phyloP scores from a whole-genome alignment of 225 moss, liverwort and hornwort species.

The Pleurozium schreberi region DNA sequence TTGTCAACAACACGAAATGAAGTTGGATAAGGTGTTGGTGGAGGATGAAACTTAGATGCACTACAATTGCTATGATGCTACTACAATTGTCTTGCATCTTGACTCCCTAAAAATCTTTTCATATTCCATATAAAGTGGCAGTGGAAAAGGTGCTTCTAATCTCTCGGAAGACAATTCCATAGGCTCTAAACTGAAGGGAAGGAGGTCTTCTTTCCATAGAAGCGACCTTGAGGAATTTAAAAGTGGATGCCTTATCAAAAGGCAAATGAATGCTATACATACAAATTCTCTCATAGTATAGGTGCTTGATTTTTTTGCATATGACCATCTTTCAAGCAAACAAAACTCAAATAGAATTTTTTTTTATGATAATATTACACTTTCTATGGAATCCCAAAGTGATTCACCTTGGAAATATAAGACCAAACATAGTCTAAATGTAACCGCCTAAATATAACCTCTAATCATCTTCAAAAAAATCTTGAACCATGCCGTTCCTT shows the following conservation, averaged over 20 bases:
- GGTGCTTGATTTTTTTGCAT: neutral
- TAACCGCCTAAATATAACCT: neutral
- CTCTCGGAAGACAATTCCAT: too few species aligned
- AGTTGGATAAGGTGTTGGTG: neutral
- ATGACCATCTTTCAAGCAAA: neutral
- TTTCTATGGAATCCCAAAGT: neutral
- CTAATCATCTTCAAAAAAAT: neutral
- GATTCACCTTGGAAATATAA: too few species aligned
- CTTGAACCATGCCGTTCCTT: too few species aligned
- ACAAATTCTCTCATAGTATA: neutral
- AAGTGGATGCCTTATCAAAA: neutral
- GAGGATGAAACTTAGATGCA: neutral
- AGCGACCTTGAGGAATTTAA: neutral
- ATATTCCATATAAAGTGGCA: neutral
- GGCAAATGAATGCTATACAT: accelerated
- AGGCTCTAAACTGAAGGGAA: accelerated
- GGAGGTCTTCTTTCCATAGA: neutral
- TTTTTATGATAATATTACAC: neutral
- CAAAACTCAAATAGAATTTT: neutral
- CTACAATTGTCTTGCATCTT: accelerated
- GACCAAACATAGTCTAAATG: accelerated
- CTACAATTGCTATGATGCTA: accelerated
- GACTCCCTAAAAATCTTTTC: too few species aligned
- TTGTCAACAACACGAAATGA: too few species aligned
- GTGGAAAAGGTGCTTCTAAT: neutral